These are phyloP conservation scores for Podila epigama DNA, from an alignment of 192 early-diverging fungal genomes.

Conservation along the genomic window DNA sequence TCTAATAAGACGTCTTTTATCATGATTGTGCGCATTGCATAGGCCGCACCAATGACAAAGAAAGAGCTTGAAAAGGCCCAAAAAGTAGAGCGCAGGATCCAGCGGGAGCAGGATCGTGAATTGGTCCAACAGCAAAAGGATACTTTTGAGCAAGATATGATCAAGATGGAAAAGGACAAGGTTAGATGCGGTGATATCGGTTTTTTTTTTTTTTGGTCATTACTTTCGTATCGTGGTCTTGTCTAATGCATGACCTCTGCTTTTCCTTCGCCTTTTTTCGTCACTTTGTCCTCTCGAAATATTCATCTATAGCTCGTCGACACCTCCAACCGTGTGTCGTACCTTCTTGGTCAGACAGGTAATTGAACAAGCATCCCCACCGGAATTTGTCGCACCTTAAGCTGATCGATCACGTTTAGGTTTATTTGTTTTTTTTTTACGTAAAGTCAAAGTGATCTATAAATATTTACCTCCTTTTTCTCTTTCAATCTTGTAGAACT, in stretches of 20 bases:
- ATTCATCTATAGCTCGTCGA: slow-evolving; percentile 25
- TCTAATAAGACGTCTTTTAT: neutral
- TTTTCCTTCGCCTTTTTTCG: neutral
- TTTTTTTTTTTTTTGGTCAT: neutral
- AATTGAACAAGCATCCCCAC: neutral
- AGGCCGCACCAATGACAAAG: slow-evolving; percentile 10
- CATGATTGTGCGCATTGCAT: neutral
- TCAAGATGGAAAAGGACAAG: slow-evolving; percentile 47
- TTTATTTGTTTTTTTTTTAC: no score
- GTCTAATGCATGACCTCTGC: no score
- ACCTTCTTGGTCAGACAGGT: slow-evolving; percentile 47
- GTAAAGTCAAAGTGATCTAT: neutral
- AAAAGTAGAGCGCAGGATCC: slow-evolving; percentile 41
- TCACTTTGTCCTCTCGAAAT: neutral
- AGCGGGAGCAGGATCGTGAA: slow-evolving; percentile 38
- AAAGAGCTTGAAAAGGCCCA: slow-evolving; percentile 32
- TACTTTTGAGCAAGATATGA: slow-evolving; percentile 32
- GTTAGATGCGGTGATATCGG: neutral
- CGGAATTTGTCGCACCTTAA: neutral
- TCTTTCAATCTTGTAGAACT: slow-evolving; percentile 41
- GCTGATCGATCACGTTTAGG: no score
- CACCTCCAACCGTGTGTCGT: slow-evolving; percentile 44
- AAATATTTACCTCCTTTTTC: neutral
- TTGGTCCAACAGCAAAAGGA: slow-evolving; percentile 45
- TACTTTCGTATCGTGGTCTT: no score